Evolutionary conservation across 495 filamentous ascomycete genomes (phyloP).

Genomic region (Cladorrhinum samala): DNA sequence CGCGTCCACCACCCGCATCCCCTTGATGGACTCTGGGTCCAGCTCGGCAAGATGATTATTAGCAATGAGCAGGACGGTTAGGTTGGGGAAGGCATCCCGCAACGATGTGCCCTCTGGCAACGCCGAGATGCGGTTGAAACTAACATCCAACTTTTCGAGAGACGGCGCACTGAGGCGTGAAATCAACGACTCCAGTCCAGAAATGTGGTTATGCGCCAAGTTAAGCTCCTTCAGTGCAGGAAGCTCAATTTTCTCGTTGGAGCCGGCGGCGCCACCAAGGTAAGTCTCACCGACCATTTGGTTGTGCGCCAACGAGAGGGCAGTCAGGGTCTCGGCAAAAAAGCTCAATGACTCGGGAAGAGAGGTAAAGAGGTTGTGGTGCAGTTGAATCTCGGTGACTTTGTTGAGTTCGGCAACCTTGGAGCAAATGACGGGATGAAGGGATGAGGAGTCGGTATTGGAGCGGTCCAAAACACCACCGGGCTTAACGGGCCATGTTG

Average conservation of each 20-base stretch:
- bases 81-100: slow-evolving; percentile 53
- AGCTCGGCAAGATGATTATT: slow-evolving; percentile 73
- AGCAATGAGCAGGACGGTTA: slow-evolving; percentile 60
- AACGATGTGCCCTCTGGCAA: slow-evolving; percentile 53
- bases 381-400: slow-evolving; percentile 54
- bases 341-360: slow-evolving; percentile 64
- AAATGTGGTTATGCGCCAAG: slow-evolving; percentile 62
- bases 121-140: slow-evolving; percentile 64
- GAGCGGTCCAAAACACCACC: slow-evolving; percentile 71
- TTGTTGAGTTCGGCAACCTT: slow-evolving; percentile 42
- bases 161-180: slow-evolving; percentile 60
- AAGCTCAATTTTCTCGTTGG: slow-evolving; percentile 55
- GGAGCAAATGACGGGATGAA: slow-evolving; percentile 47
- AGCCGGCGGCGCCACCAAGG: slow-evolving; percentile 32
- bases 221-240: slow-evolving; percentile 70
- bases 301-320: slow-evolving; percentile 76
- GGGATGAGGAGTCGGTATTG: slow-evolving; percentile 50
- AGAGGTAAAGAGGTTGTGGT: slow-evolving; percentile 65
- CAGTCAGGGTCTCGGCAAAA: slow-evolving; percentile 61
- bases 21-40: slow-evolving; percentile 65
- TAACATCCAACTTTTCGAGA: slow-evolving; percentile 70
- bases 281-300: slow-evolving; percentile 56
- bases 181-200: slow-evolving; percentile 56
- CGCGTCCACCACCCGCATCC: slow-evolving; percentile 69
- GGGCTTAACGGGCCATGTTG: slow-evolving; percentile 58